Evolutionary conservation across 495 filamentous ascomycete genomes (phyloP).

Genomic region (Chaetomium tenue): DNA sequence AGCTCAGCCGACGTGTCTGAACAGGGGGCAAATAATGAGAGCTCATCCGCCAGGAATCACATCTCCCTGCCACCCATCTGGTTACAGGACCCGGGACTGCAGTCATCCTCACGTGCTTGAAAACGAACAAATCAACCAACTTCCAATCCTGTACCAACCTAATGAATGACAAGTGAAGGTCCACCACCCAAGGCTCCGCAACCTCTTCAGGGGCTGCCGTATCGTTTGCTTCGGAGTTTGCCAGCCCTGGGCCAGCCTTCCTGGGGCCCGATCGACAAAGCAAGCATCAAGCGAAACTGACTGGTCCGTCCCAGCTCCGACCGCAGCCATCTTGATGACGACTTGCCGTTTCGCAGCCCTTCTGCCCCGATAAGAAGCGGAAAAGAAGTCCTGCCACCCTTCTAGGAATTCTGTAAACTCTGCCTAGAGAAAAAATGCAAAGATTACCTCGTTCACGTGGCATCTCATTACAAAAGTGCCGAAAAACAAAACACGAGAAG

Average conservation of each 20-base stretch:
- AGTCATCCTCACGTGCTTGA: too few species aligned
- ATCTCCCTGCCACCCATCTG: too few species aligned
- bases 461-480: background rate
- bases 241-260: conserved; percentile 13
- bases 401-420: background rate
- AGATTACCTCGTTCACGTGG: background rate
- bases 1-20: too few species aligned
- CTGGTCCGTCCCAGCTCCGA: conserved; percentile 7
- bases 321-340: conserved; percentile 18
- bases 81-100: too few species aligned
- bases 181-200: conserved; percentile 10
- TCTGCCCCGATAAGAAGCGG: conserved; percentile 1
- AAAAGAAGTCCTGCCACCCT: background rate
- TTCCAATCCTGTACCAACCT: background rate
- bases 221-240: conserved; percentile 19
- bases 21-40: too few species aligned
- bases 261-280: conserved; percentile 16
- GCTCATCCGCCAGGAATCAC: too few species aligned
- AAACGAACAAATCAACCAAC: too few species aligned
- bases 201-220: conserved; percentile 16
- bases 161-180: background rate
- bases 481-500: background rate
- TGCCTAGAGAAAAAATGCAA: background rate
- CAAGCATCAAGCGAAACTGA: conserved; percentile 9
- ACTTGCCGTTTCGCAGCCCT: conserved; percentile 2